phyloP scores from a whole-genome alignment of 768 basidiomycete genomes.

The Rhodotorula paludigena region DNA sequence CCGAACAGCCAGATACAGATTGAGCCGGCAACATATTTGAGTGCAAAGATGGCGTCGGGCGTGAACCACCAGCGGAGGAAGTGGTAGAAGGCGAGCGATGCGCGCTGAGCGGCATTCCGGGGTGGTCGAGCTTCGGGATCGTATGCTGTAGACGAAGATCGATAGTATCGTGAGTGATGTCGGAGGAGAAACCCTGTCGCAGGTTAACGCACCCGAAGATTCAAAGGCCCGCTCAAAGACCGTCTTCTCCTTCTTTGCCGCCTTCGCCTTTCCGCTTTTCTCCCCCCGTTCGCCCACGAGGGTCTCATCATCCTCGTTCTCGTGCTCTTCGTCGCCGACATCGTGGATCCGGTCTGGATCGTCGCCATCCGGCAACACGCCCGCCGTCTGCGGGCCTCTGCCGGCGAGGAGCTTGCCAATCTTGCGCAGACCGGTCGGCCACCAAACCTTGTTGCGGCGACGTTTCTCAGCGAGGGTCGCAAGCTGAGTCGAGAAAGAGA shows the following conservation, averaged over 20 bases:
- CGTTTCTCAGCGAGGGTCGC: constrained; percentile 50
- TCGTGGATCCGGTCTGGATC: constrained; percentile 14
- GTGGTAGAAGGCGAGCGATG: constrained; percentile 6
- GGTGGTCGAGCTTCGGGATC: constrained; percentile 30
- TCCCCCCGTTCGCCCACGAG: not conserved
- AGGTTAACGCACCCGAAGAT: not conserved
- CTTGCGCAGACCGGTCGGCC: constrained; percentile 53
- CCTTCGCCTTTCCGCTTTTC: constrained; percentile 21
- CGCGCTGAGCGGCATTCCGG: constrained; percentile 19
- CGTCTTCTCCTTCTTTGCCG: constrained; percentile 31
- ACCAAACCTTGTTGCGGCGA: constrained; percentile 52
- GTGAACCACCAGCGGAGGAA: constrained; percentile 15
- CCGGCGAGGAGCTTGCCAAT: constrained; percentile 43
- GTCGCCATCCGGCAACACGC: not conserved
- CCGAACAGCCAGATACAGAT: constrained; percentile 57
- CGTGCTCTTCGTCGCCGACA: constrained; percentile 4
- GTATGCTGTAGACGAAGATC: too few species aligned
- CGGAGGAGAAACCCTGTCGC: too few species aligned
- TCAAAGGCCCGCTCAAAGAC: not conserved
- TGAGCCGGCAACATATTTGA: constrained; percentile 55
- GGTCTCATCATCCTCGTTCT: not conserved
- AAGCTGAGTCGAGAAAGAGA: constrained; percentile 49
- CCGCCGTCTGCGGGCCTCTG: not conserved
- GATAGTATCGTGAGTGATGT: too few species aligned
- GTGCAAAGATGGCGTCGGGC: constrained; percentile 50